A percentile compares a stretch with the other conserved stretches of the same genome.
Conservation (phyloP, 257 asterid genomes). For the Craterostigma plantagineum region DNA sequence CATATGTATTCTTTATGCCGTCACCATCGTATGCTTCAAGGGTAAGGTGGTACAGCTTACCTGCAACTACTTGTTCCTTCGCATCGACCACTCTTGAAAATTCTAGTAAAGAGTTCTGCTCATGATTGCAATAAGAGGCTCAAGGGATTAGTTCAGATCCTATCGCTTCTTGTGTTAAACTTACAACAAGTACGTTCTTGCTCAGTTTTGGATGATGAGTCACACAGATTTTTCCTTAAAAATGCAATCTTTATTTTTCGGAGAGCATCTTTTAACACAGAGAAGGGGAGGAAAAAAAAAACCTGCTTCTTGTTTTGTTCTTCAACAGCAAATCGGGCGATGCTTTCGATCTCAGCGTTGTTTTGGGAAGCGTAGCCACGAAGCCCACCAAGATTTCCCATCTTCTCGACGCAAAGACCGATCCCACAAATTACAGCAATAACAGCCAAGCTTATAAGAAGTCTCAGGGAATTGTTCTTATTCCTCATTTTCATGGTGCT, state of each 20-base stretch:
- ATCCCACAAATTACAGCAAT: not conserved
- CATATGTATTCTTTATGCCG: conserved; percentile 24
- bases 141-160: not conserved
- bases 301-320: conserved; percentile 4
- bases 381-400: not conserved
- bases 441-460: not conserved
- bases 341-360: not conserved
- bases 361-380: not conserved
- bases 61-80: conserved; percentile 28
- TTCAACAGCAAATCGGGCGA: conserved; percentile 2
- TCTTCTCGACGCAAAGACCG: conserved; percentile 1
- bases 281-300: too few species aligned
- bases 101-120: conserved; percentile 26
- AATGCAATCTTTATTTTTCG: too few species aligned
- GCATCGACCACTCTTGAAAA: conserved; percentile 23
- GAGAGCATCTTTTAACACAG: too few species aligned
- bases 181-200: too few species aligned
- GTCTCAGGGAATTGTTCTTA: not conserved
- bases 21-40: conserved; percentile 29
- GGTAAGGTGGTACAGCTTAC: conserved; percentile 28
- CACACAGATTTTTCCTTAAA: too few species aligned
- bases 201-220: too few species aligned
- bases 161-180: too few species aligned
- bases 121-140: not conserved
- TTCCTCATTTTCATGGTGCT: not conserved